Evolutionary conservation across 1,284 basidiomycete species (phyloP).

Genomic region (Pterula multifida): DNA sequence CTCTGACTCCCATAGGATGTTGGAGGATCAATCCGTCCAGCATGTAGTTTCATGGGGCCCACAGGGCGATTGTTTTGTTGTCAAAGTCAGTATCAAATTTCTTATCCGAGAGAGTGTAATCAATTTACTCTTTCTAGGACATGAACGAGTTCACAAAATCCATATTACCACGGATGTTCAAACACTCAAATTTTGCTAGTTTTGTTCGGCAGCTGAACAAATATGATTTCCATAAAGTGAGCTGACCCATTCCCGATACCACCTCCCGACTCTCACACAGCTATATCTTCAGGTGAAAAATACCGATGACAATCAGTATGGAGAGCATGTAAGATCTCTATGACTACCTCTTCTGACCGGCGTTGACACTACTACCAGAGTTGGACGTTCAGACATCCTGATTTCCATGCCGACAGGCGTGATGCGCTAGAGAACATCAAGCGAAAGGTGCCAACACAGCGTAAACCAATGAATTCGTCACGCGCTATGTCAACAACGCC

Average conservation of each 20-base stretch:
- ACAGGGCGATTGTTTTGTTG: conserved; percentile 83
- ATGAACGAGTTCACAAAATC: conserved; percentile 97
- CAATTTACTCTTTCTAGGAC: conserved; percentile 37
- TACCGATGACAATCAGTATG: conserved; percentile 65
- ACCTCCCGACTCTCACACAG: conserved; percentile 5
- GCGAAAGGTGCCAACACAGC: conserved; percentile 75
- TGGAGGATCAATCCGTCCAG: conserved; percentile 68
- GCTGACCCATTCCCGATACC: background rate
- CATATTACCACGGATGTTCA: conserved; percentile 90
- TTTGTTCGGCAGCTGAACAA: conserved; percentile 96
- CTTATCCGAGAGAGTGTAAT: background rate
- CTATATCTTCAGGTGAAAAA: conserved; percentile 48
- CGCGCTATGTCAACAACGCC: conserved; percentile 4
- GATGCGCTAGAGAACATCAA: conserved; percentile 90
- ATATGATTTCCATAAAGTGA: conserved; percentile 94
- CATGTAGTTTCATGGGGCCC: conserved; percentile 82
- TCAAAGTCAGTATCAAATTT: conserved; percentile 44
- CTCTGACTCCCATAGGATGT: conserved; percentile 53
- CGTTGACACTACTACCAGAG: conserved; percentile 32
- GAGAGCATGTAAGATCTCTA: conserved; percentile 53
- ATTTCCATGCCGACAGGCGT: conserved; percentile 81
- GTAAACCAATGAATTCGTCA: conserved; percentile 27
- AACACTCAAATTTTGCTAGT: conserved; percentile 93
- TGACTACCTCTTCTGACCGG: conserved; percentile 1
- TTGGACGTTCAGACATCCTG: conserved; percentile 95